Evolutionary conservation across 192 early-diverging fungal genomes (phyloP), one percentile per base, ranked within the genome.

Genomic region (Jimgerdemannia lactiflua): DNA sequence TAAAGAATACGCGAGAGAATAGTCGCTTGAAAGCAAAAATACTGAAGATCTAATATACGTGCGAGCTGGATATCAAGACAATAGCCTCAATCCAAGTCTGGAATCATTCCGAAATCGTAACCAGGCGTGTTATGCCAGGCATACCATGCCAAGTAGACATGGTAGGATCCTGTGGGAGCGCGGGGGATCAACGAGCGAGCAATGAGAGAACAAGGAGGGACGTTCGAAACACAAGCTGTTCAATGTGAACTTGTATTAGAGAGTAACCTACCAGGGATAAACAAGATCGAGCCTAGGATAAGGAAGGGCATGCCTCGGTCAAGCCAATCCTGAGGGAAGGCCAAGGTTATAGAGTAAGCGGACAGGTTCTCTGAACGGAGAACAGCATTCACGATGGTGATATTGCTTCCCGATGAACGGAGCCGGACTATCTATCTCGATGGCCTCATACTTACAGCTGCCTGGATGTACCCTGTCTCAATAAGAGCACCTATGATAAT

Each of bases 61-160:
- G n/a, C n/a, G n/a, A n/a, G n/a, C n/a, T n/a, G n/a, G n/a, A n/a
- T n/a, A n/a, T n/a, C n/a, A n/a, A n/a, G n/a, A n/a, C n/a, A n/a
- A n/a, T n/a, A n/a, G n/a, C n/a, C 64, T n/a, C n/a, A 64, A 64
- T 64, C 85, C 74, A 86, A 54, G 65, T 84, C 74, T 65, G 87
- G 79, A 70, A 86, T 87, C 65, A 82, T 78, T 3, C 72, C 71
- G 49, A 87, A 89, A n/a, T 86, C 84, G 63, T 86, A 86, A 4
- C 88, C 88, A 4, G 86, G 85, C 43, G 86, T 86, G 20, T 82
- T 79, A 42, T 86, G 77, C 66, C 86, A 89, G n/a, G 88, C 88
- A 66, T 89, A 89, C 39, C 87, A 89, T 4, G 88, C 88, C 19
- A 89, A 43, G 9, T 72, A 80, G 7, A 86, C 77, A 73, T 89